A percentile compares a stretch with the other conserved stretches of the same genome.
Conservation (phyloP, 2,329 filamentous ascomycete genomes). For the Cladosporium oxysporum region DNA sequence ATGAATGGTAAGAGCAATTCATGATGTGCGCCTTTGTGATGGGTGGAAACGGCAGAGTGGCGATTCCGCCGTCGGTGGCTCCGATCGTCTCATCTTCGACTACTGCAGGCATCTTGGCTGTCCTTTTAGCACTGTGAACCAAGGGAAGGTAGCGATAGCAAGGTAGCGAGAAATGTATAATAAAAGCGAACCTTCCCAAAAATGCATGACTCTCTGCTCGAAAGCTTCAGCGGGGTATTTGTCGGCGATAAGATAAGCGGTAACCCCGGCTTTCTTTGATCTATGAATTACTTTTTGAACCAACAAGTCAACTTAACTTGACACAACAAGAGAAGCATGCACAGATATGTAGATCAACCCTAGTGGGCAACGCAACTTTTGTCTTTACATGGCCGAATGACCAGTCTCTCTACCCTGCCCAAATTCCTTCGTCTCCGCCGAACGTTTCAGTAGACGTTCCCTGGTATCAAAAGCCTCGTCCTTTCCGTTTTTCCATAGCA, state of each 20-base stretch:
- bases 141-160: not conserved
- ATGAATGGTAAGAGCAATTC: constrained; percentile 90
- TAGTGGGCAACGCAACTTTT: not conserved
- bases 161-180: not conserved
- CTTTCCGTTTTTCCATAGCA: not conserved
- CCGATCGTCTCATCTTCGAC: constrained; percentile 11
- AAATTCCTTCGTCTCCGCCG: not conserved
- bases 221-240: constrained; percentile 6
- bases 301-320: not conserved
- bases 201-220: not conserved
- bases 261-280: not conserved
- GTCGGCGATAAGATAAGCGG: not conserved
- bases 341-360: not conserved
- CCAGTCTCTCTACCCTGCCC: not conserved
- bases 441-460: constrained; percentile 3
- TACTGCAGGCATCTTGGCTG: constrained; percentile 11
- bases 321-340: not conserved
- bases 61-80: constrained; percentile 7
- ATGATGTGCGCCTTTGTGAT: constrained; percentile 84
- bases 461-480: constrained; percentile 12
- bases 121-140: not conserved
- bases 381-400: constrained; percentile 11
- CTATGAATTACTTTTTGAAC: not conserved
- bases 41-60: constrained; percentile 70
- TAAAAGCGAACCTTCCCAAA: constrained; percentile 3